These are phyloP conservation scores for Phytophthora uliginosa DNA, from an alignment of 352 stramenopile genomes.

Conservation along the genomic window DNA sequence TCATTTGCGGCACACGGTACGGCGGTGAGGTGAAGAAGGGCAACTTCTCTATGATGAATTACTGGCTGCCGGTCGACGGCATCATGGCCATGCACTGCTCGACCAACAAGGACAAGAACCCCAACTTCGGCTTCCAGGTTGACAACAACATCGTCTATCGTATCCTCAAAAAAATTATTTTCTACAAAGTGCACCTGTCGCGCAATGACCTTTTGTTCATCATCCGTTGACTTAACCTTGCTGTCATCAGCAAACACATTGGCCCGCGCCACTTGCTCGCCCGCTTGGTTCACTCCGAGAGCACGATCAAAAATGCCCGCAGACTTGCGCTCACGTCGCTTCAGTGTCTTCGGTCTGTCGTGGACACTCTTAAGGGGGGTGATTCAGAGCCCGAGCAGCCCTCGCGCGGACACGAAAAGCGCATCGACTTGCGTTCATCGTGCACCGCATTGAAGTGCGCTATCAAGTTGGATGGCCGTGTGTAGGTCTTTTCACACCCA, in stretches of 20 bases:
- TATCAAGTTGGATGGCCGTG: constrained; percentile 79
- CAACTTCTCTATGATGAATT: constrained; percentile 99
- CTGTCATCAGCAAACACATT: background rate
- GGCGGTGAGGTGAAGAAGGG: constrained; percentile 99
- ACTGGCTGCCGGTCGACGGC: constrained; percentile 96
- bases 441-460: constrained; percentile 80
- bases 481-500: constrained; percentile 74
- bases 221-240: no score
- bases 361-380: constrained; percentile 80
- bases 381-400: constrained; percentile 63
- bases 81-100: constrained; percentile 99
- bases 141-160: no score
- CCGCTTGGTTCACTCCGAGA: constrained; percentile 45
- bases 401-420: constrained; percentile 71
- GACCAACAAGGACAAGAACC: constrained; percentile 97
- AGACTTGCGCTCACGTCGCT: constrained; percentile 39
- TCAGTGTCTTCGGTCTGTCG: constrained; percentile 41
- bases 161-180: no score
- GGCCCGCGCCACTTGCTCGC: constrained; percentile 12
- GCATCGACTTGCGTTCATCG: constrained; percentile 62
- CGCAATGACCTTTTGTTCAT: constrained; percentile 14
- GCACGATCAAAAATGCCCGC: constrained; percentile 40
- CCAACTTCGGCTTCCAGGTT: constrained; percentile 96
- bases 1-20: constrained; percentile 98
- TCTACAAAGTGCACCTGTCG: no score